Evolutionary conservation across 2,329 filamentous ascomycete genomes (phyloP).

Genomic region (Coniochaeta prunicola): DNA sequence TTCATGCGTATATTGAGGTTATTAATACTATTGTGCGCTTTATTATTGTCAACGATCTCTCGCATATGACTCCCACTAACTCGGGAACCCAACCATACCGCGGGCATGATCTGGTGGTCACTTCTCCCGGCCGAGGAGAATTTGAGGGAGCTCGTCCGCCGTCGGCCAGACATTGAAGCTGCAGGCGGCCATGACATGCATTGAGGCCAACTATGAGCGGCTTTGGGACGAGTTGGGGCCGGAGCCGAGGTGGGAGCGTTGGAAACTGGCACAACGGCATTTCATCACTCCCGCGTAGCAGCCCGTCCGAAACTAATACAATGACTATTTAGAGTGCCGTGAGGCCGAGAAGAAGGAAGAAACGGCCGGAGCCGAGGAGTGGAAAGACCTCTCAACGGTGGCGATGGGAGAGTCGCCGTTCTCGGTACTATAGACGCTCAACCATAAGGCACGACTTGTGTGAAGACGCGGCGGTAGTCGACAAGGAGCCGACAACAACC

Average conservation of each 20-base stretch:
- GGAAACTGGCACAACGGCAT: neutral
- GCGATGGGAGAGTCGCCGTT: neutral
- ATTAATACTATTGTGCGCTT: constrained; percentile 5
- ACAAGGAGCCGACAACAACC: neutral
- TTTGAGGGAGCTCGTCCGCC: constrained; percentile 3
- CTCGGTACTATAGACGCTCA: neutral
- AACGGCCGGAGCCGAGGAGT: constrained; percentile 1
- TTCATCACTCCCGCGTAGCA: neutral
- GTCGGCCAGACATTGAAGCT: constrained; percentile 1
- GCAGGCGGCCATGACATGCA: constrained; percentile 3
- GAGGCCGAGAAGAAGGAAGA: constrained; percentile 2
- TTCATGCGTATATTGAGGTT: too few species aligned
- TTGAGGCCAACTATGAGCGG: constrained; percentile 6
- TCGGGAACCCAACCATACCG: constrained; percentile 1
- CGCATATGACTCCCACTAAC: constrained; percentile 5
- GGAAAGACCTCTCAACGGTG: neutral
- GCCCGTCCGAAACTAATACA: neutral
- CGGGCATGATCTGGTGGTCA: constrained; percentile 10
- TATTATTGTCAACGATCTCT: constrained; percentile 9
- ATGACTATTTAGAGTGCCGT: neutral
- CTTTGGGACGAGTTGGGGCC: constrained; percentile 4
- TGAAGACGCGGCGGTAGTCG: constrained; percentile 1
- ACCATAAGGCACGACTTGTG: neutral
- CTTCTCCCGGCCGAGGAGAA: constrained; percentile 1
- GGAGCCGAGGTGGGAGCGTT: neutral